phyloP scores from a whole-genome alignment of 305 asterid species.

The Striga hermonthica region DNA sequence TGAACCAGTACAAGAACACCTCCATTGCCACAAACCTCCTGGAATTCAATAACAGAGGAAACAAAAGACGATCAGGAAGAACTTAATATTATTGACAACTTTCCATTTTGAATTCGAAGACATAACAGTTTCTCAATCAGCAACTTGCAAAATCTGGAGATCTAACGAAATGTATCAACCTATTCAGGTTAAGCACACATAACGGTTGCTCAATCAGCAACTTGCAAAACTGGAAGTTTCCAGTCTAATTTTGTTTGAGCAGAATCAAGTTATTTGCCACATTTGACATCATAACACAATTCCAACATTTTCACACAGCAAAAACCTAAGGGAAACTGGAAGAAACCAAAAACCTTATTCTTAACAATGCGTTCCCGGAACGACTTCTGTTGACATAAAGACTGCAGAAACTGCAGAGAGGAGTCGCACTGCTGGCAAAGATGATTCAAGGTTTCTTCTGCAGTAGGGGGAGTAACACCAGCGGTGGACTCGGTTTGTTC shows the following conservation, averaged over 20 bases:
- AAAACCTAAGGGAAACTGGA: constrained; percentile 14
- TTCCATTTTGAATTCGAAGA: constrained; percentile 23
- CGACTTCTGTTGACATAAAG: constrained; percentile 78
- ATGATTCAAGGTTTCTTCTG: constrained; percentile 67
- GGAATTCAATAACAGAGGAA: constrained; percentile 33
- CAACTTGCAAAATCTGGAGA: too few species aligned
- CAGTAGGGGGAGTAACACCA: constrained; percentile 46
- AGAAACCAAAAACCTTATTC: constrained; percentile 64
- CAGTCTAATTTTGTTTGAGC: neutral
- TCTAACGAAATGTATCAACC: too few species aligned
- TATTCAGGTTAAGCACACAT: constrained; percentile 8
- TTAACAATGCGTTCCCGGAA: constrained; percentile 82
- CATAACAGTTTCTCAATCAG: neutral
- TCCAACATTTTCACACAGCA: constrained; percentile 23
- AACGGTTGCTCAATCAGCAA: neutral
- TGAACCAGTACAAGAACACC: constrained; percentile 74
- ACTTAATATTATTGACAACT: constrained; percentile 15
- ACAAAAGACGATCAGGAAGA: constrained; percentile 30
- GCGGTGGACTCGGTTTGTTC: constrained; percentile 48
- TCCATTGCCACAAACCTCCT: constrained; percentile 91
- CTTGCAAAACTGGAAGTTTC: too few species aligned
- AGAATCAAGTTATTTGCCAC: constrained; percentile 17
- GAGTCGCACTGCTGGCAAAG: constrained; percentile 98
- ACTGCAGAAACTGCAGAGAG: constrained; percentile 85
- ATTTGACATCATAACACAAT: constrained; percentile 27